Conservation (phyloP, 345 rosid species). For the Eucalyptus curtisii region DNA sequence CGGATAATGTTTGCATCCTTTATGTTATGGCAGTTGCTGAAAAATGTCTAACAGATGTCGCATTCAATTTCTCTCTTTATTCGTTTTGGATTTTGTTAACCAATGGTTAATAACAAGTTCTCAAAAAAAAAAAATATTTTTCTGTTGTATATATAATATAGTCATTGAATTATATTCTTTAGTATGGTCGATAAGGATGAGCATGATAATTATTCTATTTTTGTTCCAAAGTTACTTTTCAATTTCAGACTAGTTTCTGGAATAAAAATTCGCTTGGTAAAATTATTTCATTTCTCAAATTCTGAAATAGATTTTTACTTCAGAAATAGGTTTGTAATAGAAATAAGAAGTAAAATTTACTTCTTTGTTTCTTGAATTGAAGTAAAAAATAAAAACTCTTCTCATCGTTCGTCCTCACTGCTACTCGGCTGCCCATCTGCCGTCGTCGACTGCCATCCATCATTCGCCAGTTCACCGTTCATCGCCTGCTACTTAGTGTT, state of each 20-base stretch:
- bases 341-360: too few relatives aligned
- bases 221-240: too few relatives aligned
- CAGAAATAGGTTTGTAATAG: too few relatives aligned
- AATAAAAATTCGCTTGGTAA: rapidly evolving
- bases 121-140: neutral
- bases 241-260: rapidly evolving
- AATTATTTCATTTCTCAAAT: too few relatives aligned
- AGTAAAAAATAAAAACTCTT: too few relatives aligned
- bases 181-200: neutral
- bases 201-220: too few relatives aligned
- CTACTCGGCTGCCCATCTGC: rapidly evolving
- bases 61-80: too few relatives aligned
- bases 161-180: neutral
- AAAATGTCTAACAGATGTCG: neutral
- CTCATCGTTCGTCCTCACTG: rapidly evolving
- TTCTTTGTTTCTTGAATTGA: too few relatives aligned
- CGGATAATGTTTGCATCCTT: neutral
- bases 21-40: neutral
- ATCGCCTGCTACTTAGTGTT: rapidly evolving
- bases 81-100: neutral
- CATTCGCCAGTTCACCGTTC: too few relatives aligned
- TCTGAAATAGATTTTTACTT: too few relatives aligned
- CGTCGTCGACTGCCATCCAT: rapidly evolving
- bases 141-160: neutral
- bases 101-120: neutral